These are phyloP conservation scores for Tetracladium maxilliforme DNA, from an alignment of 2,329 filamentous ascomycete species.

Conservation along the genomic window DNA sequence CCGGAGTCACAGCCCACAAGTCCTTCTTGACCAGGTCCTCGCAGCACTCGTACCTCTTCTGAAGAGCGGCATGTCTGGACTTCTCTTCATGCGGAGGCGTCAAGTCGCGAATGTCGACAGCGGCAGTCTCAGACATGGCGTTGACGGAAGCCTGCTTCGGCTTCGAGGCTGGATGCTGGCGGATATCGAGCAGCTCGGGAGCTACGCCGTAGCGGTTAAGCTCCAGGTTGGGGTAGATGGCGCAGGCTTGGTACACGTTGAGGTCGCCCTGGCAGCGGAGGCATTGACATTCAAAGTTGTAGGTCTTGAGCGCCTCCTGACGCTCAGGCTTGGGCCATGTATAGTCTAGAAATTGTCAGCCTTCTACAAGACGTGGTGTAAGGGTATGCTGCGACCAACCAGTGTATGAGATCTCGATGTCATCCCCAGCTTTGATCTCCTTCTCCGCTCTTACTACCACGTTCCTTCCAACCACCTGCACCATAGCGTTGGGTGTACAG, in stretches of 20 bases:
- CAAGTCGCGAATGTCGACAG: no score
- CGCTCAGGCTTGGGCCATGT: conserved; percentile 27
- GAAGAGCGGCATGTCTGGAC: no score
- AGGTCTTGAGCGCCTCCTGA: conserved; percentile 25
- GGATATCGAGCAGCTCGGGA: conserved; percentile 19
- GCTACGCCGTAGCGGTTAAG: conserved; percentile 30
- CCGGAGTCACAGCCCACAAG: no score
- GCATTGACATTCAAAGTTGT: conserved; percentile 38
- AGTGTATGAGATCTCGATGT: conserved; percentile 48
- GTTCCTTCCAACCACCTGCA: conserved; percentile 36
- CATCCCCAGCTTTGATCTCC: conserved; percentile 33
- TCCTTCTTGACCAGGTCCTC: no score
- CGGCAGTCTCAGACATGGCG: no score
- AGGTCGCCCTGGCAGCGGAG: conserved; percentile 32
- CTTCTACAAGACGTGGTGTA: not conserved
- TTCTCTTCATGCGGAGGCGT: no score
- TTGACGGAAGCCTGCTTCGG: conserved; percentile 11
- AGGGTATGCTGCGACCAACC: conserved; percentile 21
- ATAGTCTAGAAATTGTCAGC: conserved; percentile 21
- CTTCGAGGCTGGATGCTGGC: conserved; percentile 14
- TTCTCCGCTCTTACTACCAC: conserved; percentile 34
- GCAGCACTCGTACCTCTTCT: no score
- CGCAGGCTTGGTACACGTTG: conserved; percentile 36
- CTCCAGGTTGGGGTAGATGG: conserved; percentile 20
- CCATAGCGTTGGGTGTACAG: conserved; percentile 42